Percentiles rank a stretch among this genome's conserved stretches.
Conservation (phyloP, 2,329 filamentous ascomycete species). For the Sporothrix protearum region DNA sequence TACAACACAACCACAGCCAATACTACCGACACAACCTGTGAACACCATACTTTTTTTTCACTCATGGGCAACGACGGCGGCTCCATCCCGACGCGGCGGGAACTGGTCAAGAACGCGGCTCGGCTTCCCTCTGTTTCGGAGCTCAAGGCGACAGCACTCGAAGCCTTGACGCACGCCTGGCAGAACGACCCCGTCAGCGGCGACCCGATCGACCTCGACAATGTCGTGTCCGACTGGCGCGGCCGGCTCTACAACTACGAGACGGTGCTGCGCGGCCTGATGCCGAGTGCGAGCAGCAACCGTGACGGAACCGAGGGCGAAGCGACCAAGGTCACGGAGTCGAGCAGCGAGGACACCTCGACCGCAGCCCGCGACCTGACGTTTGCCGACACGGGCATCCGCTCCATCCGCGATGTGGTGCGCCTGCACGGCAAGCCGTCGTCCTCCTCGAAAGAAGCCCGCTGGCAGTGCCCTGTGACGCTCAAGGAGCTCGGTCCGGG, state of each 20-base stretch:
- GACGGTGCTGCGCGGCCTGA: conserved; percentile 64
- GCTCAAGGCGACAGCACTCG: conserved; percentile 81
- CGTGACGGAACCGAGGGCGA: not conserved
- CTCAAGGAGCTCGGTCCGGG: conserved; percentile 77
- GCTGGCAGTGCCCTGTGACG: conserved; percentile 80
- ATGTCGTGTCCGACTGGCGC: conserved; percentile 77
- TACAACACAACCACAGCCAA: not conserved
- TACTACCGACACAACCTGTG: not conserved
- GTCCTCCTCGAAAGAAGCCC: conserved; percentile 41
- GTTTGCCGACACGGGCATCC: conserved; percentile 59
- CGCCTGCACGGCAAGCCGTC: conserved; percentile 70
- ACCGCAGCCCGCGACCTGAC: conserved; percentile 37
- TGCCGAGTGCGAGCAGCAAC: conserved; percentile 52
- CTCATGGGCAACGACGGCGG: conserved; percentile 96
- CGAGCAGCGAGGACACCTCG: conserved; percentile 38
- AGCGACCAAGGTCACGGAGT: conserved; percentile 41
- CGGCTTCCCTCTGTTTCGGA: conserved; percentile 77
- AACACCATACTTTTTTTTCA: not conserved
- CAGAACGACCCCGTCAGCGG: conserved; percentile 82
- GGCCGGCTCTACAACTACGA: conserved; percentile 96
- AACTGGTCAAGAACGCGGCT: conserved; percentile 91
- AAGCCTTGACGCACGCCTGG: conserved; percentile 85
- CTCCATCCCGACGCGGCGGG: conserved; percentile 89
- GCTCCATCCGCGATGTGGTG: conserved; percentile 78
- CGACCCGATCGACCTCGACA: conserved; percentile 62